Percentiles rank a stretch among this genome's conserved stretches.
phyloP scores from a whole-genome alignment of 495 filamentous ascomycete genomes.

The Penicillium diatomitis region DNA sequence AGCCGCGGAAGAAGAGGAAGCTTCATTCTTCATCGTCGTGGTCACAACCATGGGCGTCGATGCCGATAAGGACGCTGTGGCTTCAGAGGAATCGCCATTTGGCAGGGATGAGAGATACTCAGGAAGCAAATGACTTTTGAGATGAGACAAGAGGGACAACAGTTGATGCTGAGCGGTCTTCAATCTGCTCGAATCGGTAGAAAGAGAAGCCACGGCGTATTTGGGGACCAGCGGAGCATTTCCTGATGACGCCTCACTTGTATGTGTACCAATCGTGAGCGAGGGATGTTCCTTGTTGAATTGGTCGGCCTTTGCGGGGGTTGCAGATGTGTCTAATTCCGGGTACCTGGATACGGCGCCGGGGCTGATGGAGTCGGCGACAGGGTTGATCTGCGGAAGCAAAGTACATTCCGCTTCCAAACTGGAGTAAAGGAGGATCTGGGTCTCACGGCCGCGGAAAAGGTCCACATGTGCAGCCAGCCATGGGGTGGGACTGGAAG shows the following conservation, averaged over 20 bases:
- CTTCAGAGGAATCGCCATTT: neutral
- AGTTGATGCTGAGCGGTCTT: slow-evolving; percentile 19
- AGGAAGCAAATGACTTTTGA: slow-evolving; percentile 18
- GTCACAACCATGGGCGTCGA: neutral
- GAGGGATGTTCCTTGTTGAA: neutral
- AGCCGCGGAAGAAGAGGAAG: neutral
- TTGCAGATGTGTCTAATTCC: neutral
- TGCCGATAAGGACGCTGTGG: neutral
- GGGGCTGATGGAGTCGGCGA: neutral
- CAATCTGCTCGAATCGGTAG: slow-evolving; percentile 2
- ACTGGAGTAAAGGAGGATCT: slow-evolving; percentile 51
- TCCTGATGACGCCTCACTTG: neutral
- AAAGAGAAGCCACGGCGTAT: slow-evolving; percentile 8
- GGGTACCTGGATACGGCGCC: neutral
- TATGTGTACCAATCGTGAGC: neutral
- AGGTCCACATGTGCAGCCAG: slow-evolving; percentile 52
- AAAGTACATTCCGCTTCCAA: slow-evolving; percentile 33
- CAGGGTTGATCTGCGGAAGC: slow-evolving; percentile 11
- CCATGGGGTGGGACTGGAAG: slow-evolving; percentile 21
- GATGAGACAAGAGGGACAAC: slow-evolving; percentile 18
- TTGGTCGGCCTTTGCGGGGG: neutral
- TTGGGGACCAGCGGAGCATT: neutral
- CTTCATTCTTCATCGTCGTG: too few relatives aligned
- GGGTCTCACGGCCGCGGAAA: slow-evolving; percentile 46
- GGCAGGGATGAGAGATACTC: slow-evolving; percentile 17